Base-by-base conservation (phyloP, 2,329 filamentous ascomycete species). In the Arthroderma uncinatum region DNA sequence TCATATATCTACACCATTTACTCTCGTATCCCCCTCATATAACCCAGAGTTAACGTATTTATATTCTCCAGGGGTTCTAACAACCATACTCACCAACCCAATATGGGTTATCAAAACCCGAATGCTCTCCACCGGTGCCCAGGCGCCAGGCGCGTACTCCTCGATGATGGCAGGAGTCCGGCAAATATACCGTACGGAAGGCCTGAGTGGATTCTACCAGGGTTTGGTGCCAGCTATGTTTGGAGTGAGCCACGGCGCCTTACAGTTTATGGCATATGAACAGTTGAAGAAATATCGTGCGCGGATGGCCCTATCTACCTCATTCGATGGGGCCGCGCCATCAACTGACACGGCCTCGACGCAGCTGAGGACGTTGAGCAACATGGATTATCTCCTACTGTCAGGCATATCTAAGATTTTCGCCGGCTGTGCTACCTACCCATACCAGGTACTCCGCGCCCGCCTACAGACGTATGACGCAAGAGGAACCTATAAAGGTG, bases 91-190 rank as follows among this genome's bases (percentile, higher is more conserved):
- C 62, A 97, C 93, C 30, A 97, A 97, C 69, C 93, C 93, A 1
- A 85, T 98, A 65, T 98, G 93, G 93, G 93, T 98, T 2, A 83
- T 98, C 70, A 97, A 97, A 77, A 97, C 92, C 7, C 86, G 93
- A 61, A 97, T 98, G 90, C 78, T 97, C 23, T 89, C 90, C 30
- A 91, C 88, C 2, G 88, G 93, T 63, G 81, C 82, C 53, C 78
- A 81, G 56, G 79, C 83, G 4, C 81, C 79, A 1, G 89, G 89
- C 12, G 93, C 92, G 1, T 98, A 98, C 72, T 79, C 82, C 14
- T 85, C 82, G 62, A 88, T 96, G 77, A 74, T 78, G 62, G 79
- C 84, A 53, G 93, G 93, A 28, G 80, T 84, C 1, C 71, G 70
- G 37, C 79, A 82, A 47, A 82, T 98, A 19, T 80, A 84, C 65